A percentile compares a stretch with the other conserved stretches of the same genome.
Evolutionary conservation across 2,329 filamentous ascomycete genomes (phyloP).

Genomic region (Lomentospora prolificans): DNA sequence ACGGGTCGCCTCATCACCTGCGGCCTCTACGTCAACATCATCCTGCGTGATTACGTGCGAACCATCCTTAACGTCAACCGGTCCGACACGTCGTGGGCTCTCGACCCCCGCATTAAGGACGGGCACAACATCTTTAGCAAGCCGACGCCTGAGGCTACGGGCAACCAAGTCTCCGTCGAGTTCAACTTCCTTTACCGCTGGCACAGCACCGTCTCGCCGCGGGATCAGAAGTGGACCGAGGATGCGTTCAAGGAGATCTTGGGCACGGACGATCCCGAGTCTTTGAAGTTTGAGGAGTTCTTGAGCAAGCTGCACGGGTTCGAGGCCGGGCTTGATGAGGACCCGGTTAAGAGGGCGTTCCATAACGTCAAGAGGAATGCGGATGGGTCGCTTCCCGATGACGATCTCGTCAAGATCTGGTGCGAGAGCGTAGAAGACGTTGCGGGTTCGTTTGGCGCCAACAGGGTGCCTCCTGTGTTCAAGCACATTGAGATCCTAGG

Average conservation of each 20-base stretch:
- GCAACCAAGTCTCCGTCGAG: constrained; percentile 40
- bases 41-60: constrained; percentile 41
- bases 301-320: constrained; percentile 13
- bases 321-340: constrained; percentile 31
- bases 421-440: constrained; percentile 33
- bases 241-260: constrained; percentile 13
- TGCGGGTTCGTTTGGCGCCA: constrained; percentile 40
- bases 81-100: constrained; percentile 18
- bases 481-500: constrained; percentile 38
- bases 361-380: constrained; percentile 33
- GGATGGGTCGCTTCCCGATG: constrained; percentile 40
- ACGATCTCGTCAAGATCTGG: constrained; percentile 45
- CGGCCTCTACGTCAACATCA: constrained; percentile 42
- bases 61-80: constrained; percentile 34
- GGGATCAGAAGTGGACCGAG: constrained; percentile 30
- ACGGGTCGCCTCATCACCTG: constrained; percentile 38
- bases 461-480: constrained; percentile 34
- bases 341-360: constrained; percentile 36
- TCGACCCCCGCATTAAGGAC: constrained; percentile 19
- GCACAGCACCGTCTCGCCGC: constrained; percentile 31
- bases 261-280: background rate
- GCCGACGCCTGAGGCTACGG: constrained; percentile 26
- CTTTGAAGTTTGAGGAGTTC: constrained; percentile 13
- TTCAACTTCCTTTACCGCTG: constrained; percentile 45
- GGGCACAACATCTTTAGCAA: constrained; percentile 6